Base-by-base conservation (phyloP, 1,284 basidiomycete species). In the Cryptococcus sp. region DNA sequence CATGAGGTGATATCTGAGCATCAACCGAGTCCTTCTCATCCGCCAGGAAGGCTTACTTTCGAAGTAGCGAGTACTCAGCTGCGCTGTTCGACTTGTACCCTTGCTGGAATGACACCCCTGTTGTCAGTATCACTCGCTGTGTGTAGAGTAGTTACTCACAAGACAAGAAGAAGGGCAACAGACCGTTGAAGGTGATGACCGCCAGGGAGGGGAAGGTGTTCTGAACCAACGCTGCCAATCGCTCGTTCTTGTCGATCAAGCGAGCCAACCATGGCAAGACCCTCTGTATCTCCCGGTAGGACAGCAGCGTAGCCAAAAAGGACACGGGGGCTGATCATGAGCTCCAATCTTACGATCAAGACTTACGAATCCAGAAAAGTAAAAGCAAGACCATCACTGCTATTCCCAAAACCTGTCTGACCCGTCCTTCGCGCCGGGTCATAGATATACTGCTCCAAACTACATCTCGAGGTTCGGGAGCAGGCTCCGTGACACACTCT, bases 381-480 rank as follows among this genome's bases (percentile, higher is more conserved):
- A 93, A 77, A 16, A 93, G 76, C 1, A 88, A 50, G 0, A 71
- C 76, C 74, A 90, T 85, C 18, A 82, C 74, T 4, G 68, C 79
- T 24, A 89, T 75, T 2, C 92, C 84, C 9, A 92, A 66, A 22
- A 83, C 52, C 46, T 86, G 81, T 19, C 90, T 81, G 5, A 82
- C 77, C 39, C 81, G 77, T 11, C 81, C 74, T 28, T 80, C 74
- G 28, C 77, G 67, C 4, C 77, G 72, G 0, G 84, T 79, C 50
- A 85, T 80, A 1, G 81, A 77, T 73, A 97, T 85, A 62, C 90
- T 93, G 36, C 82, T 78, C 95, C 94, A 98, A 18, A 97, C 82
- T 50, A 98, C 87, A 68, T 98, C 94, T 38, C 94, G 81, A 9
- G 94, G 94, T 68, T 98, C 94, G 0, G 92, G 93, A 0, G 94